Conservation (phyloP, 805 yeast species). For the Ogataea siamensis region DNA sequence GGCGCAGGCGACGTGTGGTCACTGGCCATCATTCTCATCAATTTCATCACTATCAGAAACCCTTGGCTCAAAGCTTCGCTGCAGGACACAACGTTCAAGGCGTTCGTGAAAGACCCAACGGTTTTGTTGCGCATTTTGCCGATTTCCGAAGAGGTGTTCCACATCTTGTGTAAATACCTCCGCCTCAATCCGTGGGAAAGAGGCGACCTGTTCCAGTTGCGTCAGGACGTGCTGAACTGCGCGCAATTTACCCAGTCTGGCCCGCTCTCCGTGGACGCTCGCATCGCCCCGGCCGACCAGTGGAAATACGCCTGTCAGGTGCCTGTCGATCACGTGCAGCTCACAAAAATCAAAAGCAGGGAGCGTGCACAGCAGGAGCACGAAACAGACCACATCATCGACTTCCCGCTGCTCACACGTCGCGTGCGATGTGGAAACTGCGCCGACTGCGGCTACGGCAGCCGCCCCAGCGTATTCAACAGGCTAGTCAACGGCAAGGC, state of each 20-base stretch:
- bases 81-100: constrained; percentile 62
- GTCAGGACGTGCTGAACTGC: constrained; percentile 37
- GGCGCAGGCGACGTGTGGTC: constrained; percentile 86
- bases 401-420: constrained; percentile 17
- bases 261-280: constrained; percentile 34
- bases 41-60: constrained; percentile 77
- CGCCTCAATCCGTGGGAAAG: constrained; percentile 49
- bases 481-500: not conserved
- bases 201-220: constrained; percentile 39
- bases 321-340: constrained; percentile 36
- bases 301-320: constrained; percentile 31
- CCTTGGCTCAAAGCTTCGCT: constrained; percentile 86
- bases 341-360: constrained; percentile 30
- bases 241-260: constrained; percentile 32
- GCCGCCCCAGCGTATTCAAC: constrained; percentile 22
- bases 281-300: constrained; percentile 28
- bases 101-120: constrained; percentile 53
- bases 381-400: constrained; percentile 32
- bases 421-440: constrained; percentile 4
- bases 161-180: constrained; percentile 45
- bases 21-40: constrained; percentile 74
- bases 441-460: constrained; percentile 29
- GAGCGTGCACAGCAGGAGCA: constrained; percentile 30
- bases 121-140: constrained; percentile 70
- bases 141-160: constrained; percentile 59